Percentiles rank a stretch among this genome's conserved stretches.
Evolutionary conservation across 2,329 filamentous ascomycete species (phyloP).

Genomic region (Harringtonia aguacate): DNA sequence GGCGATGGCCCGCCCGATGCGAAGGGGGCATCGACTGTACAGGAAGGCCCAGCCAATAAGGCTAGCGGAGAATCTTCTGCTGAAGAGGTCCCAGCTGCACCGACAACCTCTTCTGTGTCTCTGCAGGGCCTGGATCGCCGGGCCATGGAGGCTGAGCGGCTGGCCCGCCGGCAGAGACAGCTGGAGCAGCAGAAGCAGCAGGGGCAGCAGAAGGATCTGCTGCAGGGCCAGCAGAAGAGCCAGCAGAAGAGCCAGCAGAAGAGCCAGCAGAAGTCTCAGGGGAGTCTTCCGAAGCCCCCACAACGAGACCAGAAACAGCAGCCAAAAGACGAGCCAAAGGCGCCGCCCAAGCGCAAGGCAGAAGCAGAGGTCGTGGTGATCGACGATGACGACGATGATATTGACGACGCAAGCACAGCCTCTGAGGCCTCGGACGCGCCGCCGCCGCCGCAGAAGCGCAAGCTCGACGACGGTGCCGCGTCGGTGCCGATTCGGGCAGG

Average conservation of each 20-base stretch:
- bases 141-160: constrained; percentile 75
- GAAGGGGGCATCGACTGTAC: not conserved
- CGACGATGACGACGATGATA: constrained; percentile 11
- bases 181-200: constrained; percentile 5
- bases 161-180: constrained; percentile 56
- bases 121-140: constrained; percentile 58
- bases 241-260: not conserved
- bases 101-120: constrained; percentile 15
- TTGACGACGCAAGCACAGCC: not conserved
- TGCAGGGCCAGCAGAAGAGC: not conserved
- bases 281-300: not conserved
- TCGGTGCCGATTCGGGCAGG: not conserved
- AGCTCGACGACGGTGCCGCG: not conserved
- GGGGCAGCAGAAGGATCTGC: not conserved
- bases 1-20: constrained; percentile 8
- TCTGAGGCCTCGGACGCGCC: not conserved
- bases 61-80: too few relatives aligned
- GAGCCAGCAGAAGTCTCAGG: not conserved
- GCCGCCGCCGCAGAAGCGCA: not conserved
- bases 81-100: constrained; percentile 3
- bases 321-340: not conserved
- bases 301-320: not conserved
- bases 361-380: constrained; percentile 28
- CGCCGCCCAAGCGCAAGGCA: constrained; percentile 30
- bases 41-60: too few relatives aligned